Evolutionary conservation across 2,329 filamentous ascomycete species (phyloP), one percentile per base, ranked within the genome.

Genomic region (Fusarium sp.): DNA sequence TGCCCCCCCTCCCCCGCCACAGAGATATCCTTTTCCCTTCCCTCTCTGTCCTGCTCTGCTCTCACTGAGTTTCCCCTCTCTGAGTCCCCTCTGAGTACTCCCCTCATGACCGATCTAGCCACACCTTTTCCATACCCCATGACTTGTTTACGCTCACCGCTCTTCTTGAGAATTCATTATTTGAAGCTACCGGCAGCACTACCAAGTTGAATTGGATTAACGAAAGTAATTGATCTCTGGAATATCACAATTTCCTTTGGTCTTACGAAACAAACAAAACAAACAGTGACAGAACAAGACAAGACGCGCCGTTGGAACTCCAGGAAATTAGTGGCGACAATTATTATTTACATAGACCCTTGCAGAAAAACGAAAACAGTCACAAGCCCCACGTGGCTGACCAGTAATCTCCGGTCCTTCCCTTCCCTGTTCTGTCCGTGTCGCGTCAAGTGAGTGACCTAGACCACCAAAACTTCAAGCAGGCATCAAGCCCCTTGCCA

Each of bases 291-390:
- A 46, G 45, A 27, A 40, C 37, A 40, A 54, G 20, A 45, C 55
- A 45, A 14, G 32, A 23, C 58, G 18, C 41, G 23, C 60, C 48
- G 43, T 63, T 63, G 60, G 60, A 63, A 63, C 60, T 49, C 58
- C 60, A 45, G 55, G 58, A 63, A 63, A 63, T 63, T 63, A 63
- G 60, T 63, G 60, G 60, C 61, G 58, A 63, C 60, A 28, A 12
- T 37, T 51, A 42, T 63, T 63, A 63, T 63, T 56, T 63, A 63
- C 60, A 63, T 63, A 63, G 60, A 63, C 59, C 60, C 60, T 56
- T 63, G 60, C 51, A 63, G 48, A 63, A 49, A 48, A 21, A 27
- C 30, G 12, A 27, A 48, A 48, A 14, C 27, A 41, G 34, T 37
- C 34, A 37, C 34, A 58, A 54, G 60, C 60, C 60, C 60, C 60